These are phyloP conservation scores for Epichloe festucae DNA, from an alignment of 2,329 filamentous ascomycete species.

Conservation along the genomic window DNA sequence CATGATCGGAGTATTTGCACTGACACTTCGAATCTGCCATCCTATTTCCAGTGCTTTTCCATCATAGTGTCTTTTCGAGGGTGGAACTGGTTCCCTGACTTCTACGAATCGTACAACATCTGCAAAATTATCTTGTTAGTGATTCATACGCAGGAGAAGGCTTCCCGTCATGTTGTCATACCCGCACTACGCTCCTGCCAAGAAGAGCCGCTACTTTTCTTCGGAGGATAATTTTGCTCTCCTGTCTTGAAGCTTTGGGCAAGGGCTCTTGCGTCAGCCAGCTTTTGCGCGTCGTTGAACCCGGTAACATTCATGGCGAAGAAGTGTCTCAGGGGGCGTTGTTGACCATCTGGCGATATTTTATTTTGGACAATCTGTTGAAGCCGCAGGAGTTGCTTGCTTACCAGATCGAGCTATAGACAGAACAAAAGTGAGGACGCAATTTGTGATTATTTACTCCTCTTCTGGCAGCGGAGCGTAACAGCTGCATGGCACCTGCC, in stretches of 20 bases:
- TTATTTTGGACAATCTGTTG: neutral
- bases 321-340: neutral
- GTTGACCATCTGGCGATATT: neutral
- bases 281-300: slow-evolving; percentile 13
- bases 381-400: neutral
- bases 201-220: neutral
- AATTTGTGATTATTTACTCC: neutral
- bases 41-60: neutral
- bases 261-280: slow-evolving; percentile 17
- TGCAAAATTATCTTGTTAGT: neutral
- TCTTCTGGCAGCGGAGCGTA: neutral
- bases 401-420: neutral
- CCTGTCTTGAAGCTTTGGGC: slow-evolving; percentile 14
- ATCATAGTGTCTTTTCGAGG: slow-evolving; percentile 1
- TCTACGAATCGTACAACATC: neutral
- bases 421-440: neutral
- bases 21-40: neutral
- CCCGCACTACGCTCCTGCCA: neutral
- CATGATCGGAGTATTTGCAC: neutral
- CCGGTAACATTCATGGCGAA: slow-evolving; percentile 8
- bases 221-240: neutral
- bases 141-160: neutral
- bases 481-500: slow-evolving; percentile 6
- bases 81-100: neutral
- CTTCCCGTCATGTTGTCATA: neutral